Percentiles rank a stretch among this genome's conserved stretches.
phyloP scores from a whole-genome alignment of 352 stramenopile species.

The Sclerospora graminicola region DNA sequence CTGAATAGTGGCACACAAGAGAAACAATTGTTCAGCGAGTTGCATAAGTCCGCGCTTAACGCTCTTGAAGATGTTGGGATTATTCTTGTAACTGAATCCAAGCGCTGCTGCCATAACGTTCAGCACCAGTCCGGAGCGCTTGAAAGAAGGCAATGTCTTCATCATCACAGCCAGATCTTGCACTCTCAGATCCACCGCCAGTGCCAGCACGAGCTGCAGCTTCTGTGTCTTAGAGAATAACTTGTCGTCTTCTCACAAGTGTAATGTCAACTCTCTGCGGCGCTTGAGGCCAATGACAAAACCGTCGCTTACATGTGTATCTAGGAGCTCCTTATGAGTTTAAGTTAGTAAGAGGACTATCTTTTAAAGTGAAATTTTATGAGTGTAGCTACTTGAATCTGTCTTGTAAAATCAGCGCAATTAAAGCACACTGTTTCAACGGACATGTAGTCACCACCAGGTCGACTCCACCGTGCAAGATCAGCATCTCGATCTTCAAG shows the following conservation, averaged over 20 bases:
- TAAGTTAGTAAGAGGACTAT: too few species aligned
- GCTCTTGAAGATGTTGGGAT: conserved; percentile 76
- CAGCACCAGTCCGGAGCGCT: too few species aligned
- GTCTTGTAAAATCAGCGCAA: conserved; percentile 51
- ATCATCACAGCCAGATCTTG: conserved; percentile 76
- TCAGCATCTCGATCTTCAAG: conserved; percentile 32
- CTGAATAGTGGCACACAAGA: too few species aligned
- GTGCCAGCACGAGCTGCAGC: too few species aligned
- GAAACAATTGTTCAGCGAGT: too few species aligned
- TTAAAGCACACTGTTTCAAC: conserved; percentile 57
- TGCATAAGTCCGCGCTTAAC: conserved; percentile 78
- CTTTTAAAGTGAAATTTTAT: too few species aligned
- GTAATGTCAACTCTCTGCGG: conserved; percentile 60
- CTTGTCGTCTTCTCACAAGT: conserved; percentile 65
- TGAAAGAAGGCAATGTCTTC: conserved; percentile 67
- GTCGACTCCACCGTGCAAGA: conserved; percentile 6
- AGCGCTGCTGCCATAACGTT: too few species aligned
- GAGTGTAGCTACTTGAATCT: too few species aligned
- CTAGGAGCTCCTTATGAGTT: too few species aligned
- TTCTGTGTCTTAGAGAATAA: conserved; percentile 69
- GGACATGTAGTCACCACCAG: too few species aligned
- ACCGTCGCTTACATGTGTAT: too few species aligned
- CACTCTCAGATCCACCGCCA: too few species aligned
- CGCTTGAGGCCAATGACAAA: conserved; percentile 80
- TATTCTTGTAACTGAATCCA: conserved; percentile 71